Percentiles rank a stretch among this genome's conserved stretches.
phyloP scores from a whole-genome alignment of 176 grass and related monocot genomes.

The Eragrostis nindensis region DNA sequence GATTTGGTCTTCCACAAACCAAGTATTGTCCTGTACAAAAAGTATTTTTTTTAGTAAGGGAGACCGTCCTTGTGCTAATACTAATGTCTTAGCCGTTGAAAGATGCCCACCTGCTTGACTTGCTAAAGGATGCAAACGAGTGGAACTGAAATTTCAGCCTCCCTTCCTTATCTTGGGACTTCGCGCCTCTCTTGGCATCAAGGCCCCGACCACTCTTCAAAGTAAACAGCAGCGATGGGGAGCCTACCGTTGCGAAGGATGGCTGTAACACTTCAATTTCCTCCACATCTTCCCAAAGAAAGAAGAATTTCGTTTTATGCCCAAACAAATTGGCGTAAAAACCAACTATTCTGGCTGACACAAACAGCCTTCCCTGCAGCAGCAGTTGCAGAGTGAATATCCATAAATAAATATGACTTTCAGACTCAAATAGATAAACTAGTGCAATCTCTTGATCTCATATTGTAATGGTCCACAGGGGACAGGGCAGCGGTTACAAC shows the following conservation, averaged over 20 bases:
- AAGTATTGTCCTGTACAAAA: constrained; percentile 60
- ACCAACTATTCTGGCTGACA: constrained; percentile 82
- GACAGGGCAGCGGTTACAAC: background rate
- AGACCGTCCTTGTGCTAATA: background rate
- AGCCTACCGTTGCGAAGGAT: constrained; percentile 70
- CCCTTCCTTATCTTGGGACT: constrained; percentile 80
- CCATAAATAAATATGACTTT: background rate
- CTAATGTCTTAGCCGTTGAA: background rate
- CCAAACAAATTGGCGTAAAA: constrained; percentile 90
- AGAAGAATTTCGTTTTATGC: constrained; percentile 94
- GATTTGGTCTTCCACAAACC: constrained; percentile 83
- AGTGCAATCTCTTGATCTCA: background rate
- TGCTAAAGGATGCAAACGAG: constrained; percentile 84
- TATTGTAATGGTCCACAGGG: constrained; percentile 15
- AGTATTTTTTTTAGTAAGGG: background rate
- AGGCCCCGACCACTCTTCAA: constrained; percentile 74
- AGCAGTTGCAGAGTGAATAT: constrained; percentile 12
- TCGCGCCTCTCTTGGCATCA: constrained; percentile 66
- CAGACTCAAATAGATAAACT: constrained; percentile 2
- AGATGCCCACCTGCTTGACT: constrained; percentile 58
- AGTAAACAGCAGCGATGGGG: constrained; percentile 56
- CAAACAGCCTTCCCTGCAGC: constrained; percentile 73
- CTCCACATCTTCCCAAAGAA: constrained; percentile 89
- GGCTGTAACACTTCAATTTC: constrained; percentile 69
- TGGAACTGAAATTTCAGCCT: constrained; percentile 89